Evolutionary conservation across 352 stramenopile species (phyloP), one percentile per base, ranked within the genome.

Genomic region (Globisporangium ultimum): DNA sequence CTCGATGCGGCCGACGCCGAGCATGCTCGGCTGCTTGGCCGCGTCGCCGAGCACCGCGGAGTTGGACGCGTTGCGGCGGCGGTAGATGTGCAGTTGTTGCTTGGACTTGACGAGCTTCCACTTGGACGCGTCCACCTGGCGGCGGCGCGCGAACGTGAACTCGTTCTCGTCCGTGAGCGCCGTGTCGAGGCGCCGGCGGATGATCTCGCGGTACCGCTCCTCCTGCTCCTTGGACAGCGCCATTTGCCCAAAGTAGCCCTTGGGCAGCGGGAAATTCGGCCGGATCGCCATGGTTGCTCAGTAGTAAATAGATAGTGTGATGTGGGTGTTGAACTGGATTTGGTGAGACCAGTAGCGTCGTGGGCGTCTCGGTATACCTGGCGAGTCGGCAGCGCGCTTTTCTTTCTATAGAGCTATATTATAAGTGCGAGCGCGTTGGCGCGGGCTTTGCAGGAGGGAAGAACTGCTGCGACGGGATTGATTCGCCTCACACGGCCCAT

Each of bases 101-200:
- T 74, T 74, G 38, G 61, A 64, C 32, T 71, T 72, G n/a, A 76
- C 59, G 21, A 68, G 55, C 43, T 83, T 83, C 80, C 80, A 89
- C 50, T 87, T 72, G 3, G 46, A 51, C 4, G 59, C 48, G 60
- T 85, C 66, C 9, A 86, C 56, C 2, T 74, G 62, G 8, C 60
- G 60, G 10, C 52, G 40, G 24, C 52, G 58, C 13, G 38, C 22
- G 38, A 55, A 21, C 34, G 24, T 32, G 46, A 66, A 62, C 34
- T 66, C 60, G 53, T 52, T 48, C 53, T 66, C 60, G 21, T 62
- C 60, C 12, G 45, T 17, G 46, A 66, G 45, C 60, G 47, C 60
- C 9, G 48, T 46, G 34, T 45, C 17, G 34, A 66, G 11, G 12
- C 47, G 42, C 18, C 54, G 48, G 45, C 46, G 53, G 21, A 62